These are phyloP conservation scores for Aspergillus quadrilineatus DNA, from an alignment of 2,329 filamentous ascomycete species.

Conservation along the genomic window DNA sequence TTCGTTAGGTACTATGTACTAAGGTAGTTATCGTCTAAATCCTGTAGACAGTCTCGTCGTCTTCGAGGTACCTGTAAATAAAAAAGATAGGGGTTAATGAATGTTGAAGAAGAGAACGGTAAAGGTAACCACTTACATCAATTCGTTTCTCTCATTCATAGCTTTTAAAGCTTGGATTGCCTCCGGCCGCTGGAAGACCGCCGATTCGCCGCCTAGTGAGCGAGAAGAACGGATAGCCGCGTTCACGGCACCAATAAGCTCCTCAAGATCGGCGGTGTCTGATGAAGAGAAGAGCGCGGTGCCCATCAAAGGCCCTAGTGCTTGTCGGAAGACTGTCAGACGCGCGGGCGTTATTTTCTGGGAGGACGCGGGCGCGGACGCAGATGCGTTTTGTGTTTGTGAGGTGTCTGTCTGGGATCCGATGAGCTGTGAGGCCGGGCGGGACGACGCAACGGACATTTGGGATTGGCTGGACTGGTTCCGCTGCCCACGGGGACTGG, in stretches of 20 bases:
- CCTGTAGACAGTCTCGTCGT: slow-evolving; percentile 67
- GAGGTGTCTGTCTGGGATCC: slow-evolving; percentile 53
- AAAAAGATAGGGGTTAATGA: slow-evolving; percentile 1
- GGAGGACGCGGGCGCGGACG: slow-evolving; percentile 29
- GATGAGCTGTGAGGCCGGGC: slow-evolving; percentile 70
- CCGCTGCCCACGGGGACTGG: slow-evolving; percentile 48
- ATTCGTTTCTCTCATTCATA: slow-evolving; percentile 80
- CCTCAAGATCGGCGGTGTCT: slow-evolving; percentile 74
- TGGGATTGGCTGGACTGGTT: slow-evolving; percentile 49
- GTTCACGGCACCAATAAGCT: slow-evolving; percentile 79
- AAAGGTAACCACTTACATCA: slow-evolving; percentile 69
- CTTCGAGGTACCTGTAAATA: slow-evolving; percentile 42
- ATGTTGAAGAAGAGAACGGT: not conserved
- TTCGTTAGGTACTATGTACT: not conserved
- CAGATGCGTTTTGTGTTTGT: slow-evolving; percentile 45
- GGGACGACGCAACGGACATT: slow-evolving; percentile 75
- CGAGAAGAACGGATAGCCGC: slow-evolving; percentile 54
- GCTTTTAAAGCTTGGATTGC: slow-evolving; percentile 72
- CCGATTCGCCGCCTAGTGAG: slow-evolving; percentile 51
- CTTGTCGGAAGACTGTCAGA: slow-evolving; percentile 71
- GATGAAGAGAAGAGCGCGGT: slow-evolving; percentile 76
- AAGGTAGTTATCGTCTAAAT: slow-evolving; percentile 48
- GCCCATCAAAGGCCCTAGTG: slow-evolving; percentile 79
- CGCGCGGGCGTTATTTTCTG: slow-evolving; percentile 54
- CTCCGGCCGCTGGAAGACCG: slow-evolving; percentile 68